Base-by-base conservation (phyloP, 2,329 filamentous ascomycete species). In the Ophiostoma populinum region DNA sequence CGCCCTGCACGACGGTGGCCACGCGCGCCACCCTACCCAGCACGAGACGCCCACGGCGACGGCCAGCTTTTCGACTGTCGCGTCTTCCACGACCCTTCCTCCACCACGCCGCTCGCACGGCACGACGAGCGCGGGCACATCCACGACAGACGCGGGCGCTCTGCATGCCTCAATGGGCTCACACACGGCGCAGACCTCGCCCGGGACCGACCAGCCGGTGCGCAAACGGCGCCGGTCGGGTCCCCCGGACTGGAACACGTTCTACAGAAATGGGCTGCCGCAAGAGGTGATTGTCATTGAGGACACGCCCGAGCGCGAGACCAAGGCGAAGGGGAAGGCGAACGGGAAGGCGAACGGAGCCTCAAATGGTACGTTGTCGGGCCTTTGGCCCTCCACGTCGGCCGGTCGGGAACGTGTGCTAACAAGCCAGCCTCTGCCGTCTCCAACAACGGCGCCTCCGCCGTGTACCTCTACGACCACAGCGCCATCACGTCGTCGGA, bases 241-340 rank as follows among this genome's bases (percentile, higher is more conserved):
- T 52, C 65, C 73, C 45, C 78, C 80, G 33, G 75, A 90, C 55
- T 90, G 81, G 81, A 63, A 69, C 39, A 71, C 67, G 43, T 90
- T 86, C 51, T 87, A 86, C 55, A 78, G 77, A 51, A 86, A 87
- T 53, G 81, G 81, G 4, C 59, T 85, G 18, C 81, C 81, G 17
- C 78, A 82, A 51, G 81, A 90, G 58, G 74, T 90, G 50, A 87
- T 90, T 49, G 74, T 87, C 47, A 90, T 90, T 48, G 73, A 79
- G 44, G 77, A 86, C 52, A 74, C 71, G 5, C 78, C 78, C 34
- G 65, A 68, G 39, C 64, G 66, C 37, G 63, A 68, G 47, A 54
- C 32, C 53, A 56, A 30, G 38, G 46, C 47, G 25, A 56, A 51
- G 42, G 51, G 51, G 41, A 45, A 41, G 39, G 48, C n/a, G n/a